These are phyloP conservation scores for Xylaria multiplex DNA, from an alignment of 2,329 filamentous ascomycete genomes.

Conservation along the genomic window DNA sequence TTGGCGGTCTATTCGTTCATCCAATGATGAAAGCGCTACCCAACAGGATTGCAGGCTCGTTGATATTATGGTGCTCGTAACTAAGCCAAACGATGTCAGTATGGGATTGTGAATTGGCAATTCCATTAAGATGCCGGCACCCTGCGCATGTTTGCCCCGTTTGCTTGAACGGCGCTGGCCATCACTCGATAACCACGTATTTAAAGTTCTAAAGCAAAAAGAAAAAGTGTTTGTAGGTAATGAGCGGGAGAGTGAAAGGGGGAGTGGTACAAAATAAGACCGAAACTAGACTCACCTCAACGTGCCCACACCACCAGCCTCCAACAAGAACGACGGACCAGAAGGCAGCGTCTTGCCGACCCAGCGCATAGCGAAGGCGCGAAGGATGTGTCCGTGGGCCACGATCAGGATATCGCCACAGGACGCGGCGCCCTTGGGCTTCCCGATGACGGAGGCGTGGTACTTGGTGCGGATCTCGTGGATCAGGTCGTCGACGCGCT, in stretches of 20 bases:
- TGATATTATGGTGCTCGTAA: constrained; percentile 81
- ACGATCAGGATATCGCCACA: constrained; percentile 79
- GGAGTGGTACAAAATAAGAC: not conserved
- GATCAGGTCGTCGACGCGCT: constrained; percentile 80
- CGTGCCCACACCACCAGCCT: constrained; percentile 85
- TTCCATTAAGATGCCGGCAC: not conserved
- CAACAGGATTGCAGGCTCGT: constrained; percentile 82
- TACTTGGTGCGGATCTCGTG: constrained; percentile 74
- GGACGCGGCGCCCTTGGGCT: constrained; percentile 53
- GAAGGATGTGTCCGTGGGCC: constrained; percentile 88
- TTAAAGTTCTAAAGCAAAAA: no score
- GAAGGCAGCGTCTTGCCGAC: constrained; percentile 76
- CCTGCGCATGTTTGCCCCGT: not conserved
- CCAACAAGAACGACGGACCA: constrained; percentile 82
- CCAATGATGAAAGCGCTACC: constrained; percentile 74
- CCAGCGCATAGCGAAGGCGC: constrained; percentile 91
- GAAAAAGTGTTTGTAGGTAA: not conserved
- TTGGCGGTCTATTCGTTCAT: not conserved
- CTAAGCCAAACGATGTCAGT: constrained; percentile 52
- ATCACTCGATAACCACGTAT: no score
- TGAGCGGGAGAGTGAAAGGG: not conserved
- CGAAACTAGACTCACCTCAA: constrained; percentile 66
- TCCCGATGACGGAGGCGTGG: constrained; percentile 70
- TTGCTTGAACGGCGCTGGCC: not conserved
- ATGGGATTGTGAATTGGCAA: not conserved